Percentiles rank a stretch among this genome's conserved stretches.
Evolutionary conservation across 2,329 filamentous ascomycete species (phyloP).

Genomic region (Macrophomina pseudophaseolina): DNA sequence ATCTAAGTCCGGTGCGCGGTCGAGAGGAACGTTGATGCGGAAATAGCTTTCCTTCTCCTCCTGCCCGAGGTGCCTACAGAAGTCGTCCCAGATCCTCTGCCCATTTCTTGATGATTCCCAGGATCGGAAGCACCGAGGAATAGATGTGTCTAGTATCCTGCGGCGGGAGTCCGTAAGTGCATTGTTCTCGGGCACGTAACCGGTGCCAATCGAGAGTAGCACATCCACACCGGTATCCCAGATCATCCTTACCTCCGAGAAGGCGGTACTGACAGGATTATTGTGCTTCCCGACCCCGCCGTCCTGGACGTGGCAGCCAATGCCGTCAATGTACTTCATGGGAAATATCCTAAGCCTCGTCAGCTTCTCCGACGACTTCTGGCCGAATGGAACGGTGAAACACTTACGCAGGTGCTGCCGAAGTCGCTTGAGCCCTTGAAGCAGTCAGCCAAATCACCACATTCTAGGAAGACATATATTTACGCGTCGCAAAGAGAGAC

Average conservation of each 20-base stretch:
- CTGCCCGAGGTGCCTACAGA: background rate
- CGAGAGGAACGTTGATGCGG: background rate
- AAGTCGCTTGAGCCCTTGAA: background rate
- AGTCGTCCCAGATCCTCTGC: background rate
- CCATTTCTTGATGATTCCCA: background rate
- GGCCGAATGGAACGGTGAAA: background rate
- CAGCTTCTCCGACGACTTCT: background rate
- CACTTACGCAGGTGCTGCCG: background rate
- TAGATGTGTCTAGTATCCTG: slow-evolving; percentile 3
- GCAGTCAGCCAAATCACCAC: background rate
- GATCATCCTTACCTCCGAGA: background rate
- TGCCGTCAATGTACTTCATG: background rate
- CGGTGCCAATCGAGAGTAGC: background rate
- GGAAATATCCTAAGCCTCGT: background rate
- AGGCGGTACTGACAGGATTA: background rate
- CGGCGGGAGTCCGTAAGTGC: background rate
- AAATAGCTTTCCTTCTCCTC: background rate
- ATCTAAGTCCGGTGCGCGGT: background rate
- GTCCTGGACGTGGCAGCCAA: background rate
- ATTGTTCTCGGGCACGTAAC: background rate
- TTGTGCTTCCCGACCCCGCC: background rate
- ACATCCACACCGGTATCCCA: slow-evolving; percentile 1
- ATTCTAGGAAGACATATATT: background rate
- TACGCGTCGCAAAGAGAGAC: background rate
- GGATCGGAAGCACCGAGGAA: background rate